Evolutionary conservation across 2,329 filamentous ascomycete species (phyloP).

Genomic region (Epichloe gansuensis): DNA sequence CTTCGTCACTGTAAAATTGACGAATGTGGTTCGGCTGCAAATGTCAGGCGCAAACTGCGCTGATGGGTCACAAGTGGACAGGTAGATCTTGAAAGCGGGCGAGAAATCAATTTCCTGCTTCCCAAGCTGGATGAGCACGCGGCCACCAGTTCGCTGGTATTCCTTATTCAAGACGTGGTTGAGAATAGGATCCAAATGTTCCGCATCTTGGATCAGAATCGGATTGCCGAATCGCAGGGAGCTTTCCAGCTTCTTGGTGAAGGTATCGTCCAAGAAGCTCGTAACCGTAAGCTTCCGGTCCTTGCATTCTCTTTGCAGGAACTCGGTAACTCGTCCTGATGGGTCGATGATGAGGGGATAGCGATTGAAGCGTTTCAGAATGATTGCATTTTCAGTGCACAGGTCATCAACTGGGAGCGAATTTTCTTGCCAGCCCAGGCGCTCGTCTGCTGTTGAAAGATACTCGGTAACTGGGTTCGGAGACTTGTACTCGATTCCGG

Average conservation of each 20-base stretch:
- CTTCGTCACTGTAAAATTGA: constrained; percentile 98
- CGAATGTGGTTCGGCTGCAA: constrained; percentile 95
- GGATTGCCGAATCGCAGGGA: constrained; percentile 95
- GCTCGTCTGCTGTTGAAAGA: constrained; percentile 88
- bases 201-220: constrained; percentile 95
- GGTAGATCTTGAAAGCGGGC: constrained; percentile 84
- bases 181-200: constrained; percentile 90
- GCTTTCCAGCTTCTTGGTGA: constrained; percentile 95
- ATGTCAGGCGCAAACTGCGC: constrained; percentile 92
- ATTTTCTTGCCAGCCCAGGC: constrained; percentile 89
- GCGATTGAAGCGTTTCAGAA: constrained; percentile 93
- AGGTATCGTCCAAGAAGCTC: constrained; percentile 94
- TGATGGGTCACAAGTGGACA: constrained; percentile 92
- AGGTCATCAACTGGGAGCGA: constrained; percentile 89
- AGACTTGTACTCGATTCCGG: constrained; percentile 85
- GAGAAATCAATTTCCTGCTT: constrained; percentile 99
- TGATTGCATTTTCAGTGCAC: constrained; percentile 96
- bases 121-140: constrained; percentile 94
- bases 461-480: constrained; percentile 95
- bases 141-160: constrained; percentile 95
- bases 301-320: constrained; percentile 87
- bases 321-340: constrained; percentile 86
- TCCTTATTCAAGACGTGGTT: constrained; percentile 99
- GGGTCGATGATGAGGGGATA: constrained; percentile 98
- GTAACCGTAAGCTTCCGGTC: constrained; percentile 90